phyloP scores from a whole-genome alignment of 2,329 filamentous ascomycete species.

The Talaromyces marneffei region DNA sequence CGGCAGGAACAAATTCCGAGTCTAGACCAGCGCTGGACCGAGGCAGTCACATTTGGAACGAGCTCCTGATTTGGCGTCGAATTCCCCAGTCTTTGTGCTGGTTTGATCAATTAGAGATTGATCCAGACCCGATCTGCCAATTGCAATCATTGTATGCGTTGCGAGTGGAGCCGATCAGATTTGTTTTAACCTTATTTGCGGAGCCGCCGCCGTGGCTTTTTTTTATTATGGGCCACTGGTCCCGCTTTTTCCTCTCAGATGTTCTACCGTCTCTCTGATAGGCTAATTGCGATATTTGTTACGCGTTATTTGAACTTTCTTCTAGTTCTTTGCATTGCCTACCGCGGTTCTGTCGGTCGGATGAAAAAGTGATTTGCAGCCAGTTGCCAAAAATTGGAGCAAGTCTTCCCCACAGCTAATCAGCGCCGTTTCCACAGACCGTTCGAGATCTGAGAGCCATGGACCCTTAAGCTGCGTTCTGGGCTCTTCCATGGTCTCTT shows the following conservation, averaged over 20 bases:
- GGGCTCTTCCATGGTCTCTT: not conserved
- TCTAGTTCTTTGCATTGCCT: not conserved
- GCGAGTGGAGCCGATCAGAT: not conserved
- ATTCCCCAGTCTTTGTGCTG: constrained; percentile 3
- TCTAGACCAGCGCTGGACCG: not conserved
- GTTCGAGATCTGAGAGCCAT: constrained; percentile 11
- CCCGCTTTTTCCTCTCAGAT: not conserved
- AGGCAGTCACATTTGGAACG: not conserved
- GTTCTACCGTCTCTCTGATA: not conserved
- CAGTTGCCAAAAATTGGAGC: not conserved
- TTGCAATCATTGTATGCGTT: not conserved
- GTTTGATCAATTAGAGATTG: constrained; percentile 3
- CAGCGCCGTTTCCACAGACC: constrained; percentile 5
- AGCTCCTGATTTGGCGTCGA: not conserved
- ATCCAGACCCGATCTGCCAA: not conserved
- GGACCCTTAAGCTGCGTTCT: not conserved
- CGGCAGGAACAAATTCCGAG: not conserved
- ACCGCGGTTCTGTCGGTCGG: constrained; percentile 10
- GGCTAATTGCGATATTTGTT: not conserved
- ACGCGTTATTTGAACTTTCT: not conserved
- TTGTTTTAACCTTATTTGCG: constrained; percentile 2
- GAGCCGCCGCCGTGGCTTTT: constrained; percentile 1
- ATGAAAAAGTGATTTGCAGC: constrained; percentile 1
- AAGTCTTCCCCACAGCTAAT: constrained; percentile 6
- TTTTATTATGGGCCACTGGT: not conserved